Conservation (phyloP, 805 yeast species). For the Suhomyces sp. region DNA sequence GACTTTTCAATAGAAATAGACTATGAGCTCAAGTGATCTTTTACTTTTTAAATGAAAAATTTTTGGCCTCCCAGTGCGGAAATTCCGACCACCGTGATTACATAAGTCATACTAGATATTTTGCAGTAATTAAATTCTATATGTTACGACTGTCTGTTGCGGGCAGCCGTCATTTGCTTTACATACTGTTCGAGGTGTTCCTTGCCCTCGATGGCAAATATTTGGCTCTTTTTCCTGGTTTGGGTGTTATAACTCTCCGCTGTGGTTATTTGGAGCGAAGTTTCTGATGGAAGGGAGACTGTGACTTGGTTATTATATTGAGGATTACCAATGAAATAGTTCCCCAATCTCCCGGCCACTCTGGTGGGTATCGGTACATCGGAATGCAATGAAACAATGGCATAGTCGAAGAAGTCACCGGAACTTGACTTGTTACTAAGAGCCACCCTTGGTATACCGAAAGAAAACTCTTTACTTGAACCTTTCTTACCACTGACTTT, state of each 20-base stretch:
- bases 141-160: too few species aligned
- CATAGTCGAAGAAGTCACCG: conserved; percentile 4
- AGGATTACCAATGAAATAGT: conserved; percentile 10
- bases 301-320: neutral
- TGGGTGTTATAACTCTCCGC: conserved; percentile 14
- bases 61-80: too few species aligned
- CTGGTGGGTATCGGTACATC: conserved; percentile 21
- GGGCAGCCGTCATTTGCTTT: conserved; percentile 20
- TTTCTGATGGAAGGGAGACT: conserved; percentile 1
- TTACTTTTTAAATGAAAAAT: too few species aligned
- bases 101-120: too few species aligned
- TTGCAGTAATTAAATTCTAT: too few species aligned
- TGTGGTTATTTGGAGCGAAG: conserved; percentile 3
- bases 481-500: conserved; percentile 3
- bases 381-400: conserved; percentile 7
- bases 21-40: too few species aligned
- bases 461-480: conserved; percentile 14
- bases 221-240: neutral
- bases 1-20: too few species aligned
- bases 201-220: conserved; percentile 16
- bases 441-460: conserved; percentile 18
- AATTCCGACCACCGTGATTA: too few species aligned
- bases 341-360: conserved; percentile 31
- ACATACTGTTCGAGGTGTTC: conserved; percentile 24
- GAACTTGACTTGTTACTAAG: conserved; percentile 7